phyloP scores from a whole-genome alignment of 441 rosid species.

The Euphorbia celastroides region DNA sequence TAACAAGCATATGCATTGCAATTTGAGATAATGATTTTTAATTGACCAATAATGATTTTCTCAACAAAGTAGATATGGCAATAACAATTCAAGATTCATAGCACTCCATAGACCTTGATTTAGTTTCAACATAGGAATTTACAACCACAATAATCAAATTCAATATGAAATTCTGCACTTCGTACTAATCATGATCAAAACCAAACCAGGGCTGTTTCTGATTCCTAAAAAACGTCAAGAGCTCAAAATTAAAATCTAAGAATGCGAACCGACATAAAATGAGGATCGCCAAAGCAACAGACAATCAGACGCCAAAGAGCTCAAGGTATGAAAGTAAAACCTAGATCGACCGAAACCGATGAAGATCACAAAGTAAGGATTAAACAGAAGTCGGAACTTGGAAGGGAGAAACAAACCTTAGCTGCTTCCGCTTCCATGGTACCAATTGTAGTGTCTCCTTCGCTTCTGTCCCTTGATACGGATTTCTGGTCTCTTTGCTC shows the following conservation, averaged over 20 bases:
- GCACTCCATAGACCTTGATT: not conserved
- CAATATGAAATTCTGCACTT: not conserved
- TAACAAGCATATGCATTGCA: not conserved
- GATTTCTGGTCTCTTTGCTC: not conserved
- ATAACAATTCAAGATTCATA: not conserved
- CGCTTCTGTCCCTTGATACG: slow-evolving; percentile 32
- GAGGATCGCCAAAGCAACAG: not conserved
- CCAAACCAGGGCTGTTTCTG: not conserved
- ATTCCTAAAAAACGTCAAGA: too few species aligned
- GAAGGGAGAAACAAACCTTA: slow-evolving; percentile 30
- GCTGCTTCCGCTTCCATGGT: slow-evolving; percentile 72
- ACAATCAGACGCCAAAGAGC: slow-evolving; percentile 8
- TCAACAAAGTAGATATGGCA: not conserved
- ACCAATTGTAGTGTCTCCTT: slow-evolving; percentile 44
- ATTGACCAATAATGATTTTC: not conserved
- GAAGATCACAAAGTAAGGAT: not conserved
- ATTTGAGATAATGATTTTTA: not conserved
- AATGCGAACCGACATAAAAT: not conserved
- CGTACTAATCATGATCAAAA: not conserved
- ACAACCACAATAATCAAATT: not conserved
- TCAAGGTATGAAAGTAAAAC: slow-evolving; percentile 10
- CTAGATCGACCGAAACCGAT: slow-evolving; percentile 15
- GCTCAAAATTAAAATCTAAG: not conserved
- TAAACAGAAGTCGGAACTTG: not conserved
- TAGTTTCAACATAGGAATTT: not conserved